Evolutionary conservation across 352 stramenopile genomes (phyloP).

Genomic region (Globisporangium carolinianum): DNA sequence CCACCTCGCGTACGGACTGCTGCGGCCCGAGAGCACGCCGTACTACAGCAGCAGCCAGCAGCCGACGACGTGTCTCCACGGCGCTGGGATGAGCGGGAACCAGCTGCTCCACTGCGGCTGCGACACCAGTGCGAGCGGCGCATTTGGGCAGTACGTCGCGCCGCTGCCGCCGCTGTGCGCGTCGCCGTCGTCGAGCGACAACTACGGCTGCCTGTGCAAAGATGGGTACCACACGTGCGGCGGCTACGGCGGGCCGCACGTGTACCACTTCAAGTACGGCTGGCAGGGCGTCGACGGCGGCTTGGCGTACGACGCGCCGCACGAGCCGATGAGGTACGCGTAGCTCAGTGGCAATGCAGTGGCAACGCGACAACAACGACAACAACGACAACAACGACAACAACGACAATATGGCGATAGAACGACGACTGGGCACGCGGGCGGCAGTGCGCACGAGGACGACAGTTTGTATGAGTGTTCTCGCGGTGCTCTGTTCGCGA

Average conservation of each 20-base stretch:
- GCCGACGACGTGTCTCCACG: slow-evolving; percentile 11
- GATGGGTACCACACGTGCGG: slow-evolving; percentile 47
- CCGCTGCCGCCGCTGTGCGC: slow-evolving; percentile 22
- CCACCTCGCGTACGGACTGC: slow-evolving; percentile 51
- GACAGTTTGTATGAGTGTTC: slow-evolving; percentile 12
- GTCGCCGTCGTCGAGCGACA: slow-evolving; percentile 60
- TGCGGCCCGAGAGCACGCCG: slow-evolving; percentile 37
- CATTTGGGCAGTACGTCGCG: slow-evolving; percentile 23
- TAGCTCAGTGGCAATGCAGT: background rate
- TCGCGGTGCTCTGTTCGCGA: slow-evolving; percentile 1
- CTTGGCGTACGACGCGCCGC: slow-evolving; percentile 18
- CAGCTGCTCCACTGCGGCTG: slow-evolving; percentile 12
- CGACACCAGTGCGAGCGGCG: slow-evolving; percentile 17
- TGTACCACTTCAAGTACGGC: slow-evolving; percentile 83
- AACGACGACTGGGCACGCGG: no score
- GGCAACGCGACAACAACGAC: background rate
- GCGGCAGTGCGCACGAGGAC: slow-evolving; percentile 5
- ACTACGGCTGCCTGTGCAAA: slow-evolving; percentile 59
- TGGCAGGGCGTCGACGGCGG: slow-evolving; percentile 56
- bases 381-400: background rate
- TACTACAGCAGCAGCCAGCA: slow-evolving; percentile 34
- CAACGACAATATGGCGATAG: background rate
- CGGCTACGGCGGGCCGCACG: slow-evolving; percentile 26
- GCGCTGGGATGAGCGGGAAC: slow-evolving; percentile 7
- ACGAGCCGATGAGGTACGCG: slow-evolving; percentile 12